Evolutionary conservation across 345 rosid species (phyloP).

Genomic region (Arabidopsis suecica): DNA sequence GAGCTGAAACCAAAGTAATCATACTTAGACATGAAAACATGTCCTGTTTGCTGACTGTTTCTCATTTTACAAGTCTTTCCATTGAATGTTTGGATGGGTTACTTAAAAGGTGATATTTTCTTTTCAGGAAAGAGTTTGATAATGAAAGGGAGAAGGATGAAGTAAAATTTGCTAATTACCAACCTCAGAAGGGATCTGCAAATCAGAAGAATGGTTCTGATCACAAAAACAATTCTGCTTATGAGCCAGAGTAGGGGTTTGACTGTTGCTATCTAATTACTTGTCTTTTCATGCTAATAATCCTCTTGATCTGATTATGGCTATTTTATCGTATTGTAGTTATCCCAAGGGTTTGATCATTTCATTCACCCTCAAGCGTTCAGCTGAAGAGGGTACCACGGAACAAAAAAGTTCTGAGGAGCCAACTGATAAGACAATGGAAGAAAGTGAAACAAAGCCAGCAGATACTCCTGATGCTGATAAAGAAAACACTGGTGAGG

Average conservation of each 20-base stretch:
- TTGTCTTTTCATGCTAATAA: conserved; percentile 1
- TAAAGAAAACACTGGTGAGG: conserved; percentile 50
- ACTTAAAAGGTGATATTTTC: neutral
- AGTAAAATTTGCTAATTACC: conserved; percentile 55
- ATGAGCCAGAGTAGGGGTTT: conserved; percentile 59
- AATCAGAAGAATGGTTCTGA: conserved; percentile 57
- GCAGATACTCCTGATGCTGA: conserved; percentile 48
- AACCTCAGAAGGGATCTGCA: conserved; percentile 47
- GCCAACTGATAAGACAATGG: conserved; percentile 40
- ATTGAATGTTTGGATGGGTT: neutral
- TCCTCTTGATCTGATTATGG: conserved; percentile 29
- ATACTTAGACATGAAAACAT: neutral
- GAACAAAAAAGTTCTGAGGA: conserved; percentile 49
- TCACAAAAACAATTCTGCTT: conserved; percentile 48
- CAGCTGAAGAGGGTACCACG: conserved; percentile 48
- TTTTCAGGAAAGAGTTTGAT: conserved; percentile 86
- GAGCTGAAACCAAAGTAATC: conserved; percentile 84
- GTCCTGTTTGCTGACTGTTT: conserved; percentile 22
- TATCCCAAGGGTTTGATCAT: conserved; percentile 89
- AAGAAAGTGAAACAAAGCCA: conserved; percentile 44
- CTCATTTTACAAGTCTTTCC: conserved; percentile 3
- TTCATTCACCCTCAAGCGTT: conserved; percentile 72
- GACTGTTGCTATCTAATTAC: neutral
- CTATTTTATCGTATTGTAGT: conserved; percentile 48
- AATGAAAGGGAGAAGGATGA: conserved; percentile 61